Evolutionary conservation across 2,329 filamentous ascomycete genomes (phyloP).

Genomic region (Epichloe brachyelytri): DNA sequence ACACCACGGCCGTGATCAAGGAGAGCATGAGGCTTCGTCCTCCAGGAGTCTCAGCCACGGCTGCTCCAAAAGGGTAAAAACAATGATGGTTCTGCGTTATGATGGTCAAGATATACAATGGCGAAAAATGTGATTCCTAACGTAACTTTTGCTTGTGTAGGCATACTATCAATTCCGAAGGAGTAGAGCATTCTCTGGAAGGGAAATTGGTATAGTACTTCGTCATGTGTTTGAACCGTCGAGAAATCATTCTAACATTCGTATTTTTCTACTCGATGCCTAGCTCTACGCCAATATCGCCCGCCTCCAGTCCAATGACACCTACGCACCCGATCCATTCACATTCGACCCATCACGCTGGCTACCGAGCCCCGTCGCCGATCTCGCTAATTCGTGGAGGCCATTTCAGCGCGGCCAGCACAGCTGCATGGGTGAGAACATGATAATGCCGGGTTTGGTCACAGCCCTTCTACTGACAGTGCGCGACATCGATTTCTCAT

Average conservation of each 20-base stretch:
- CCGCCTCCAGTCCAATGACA: neutral
- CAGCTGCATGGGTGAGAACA: constrained; percentile 3
- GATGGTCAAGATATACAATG: neutral
- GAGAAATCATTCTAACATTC: neutral
- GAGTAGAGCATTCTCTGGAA: neutral
- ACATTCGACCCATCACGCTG: neutral
- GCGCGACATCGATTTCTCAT: neutral
- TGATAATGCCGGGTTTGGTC: constrained; percentile 1
- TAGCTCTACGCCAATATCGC: neutral
- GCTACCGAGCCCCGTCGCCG: neutral
- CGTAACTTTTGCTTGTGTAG: neutral
- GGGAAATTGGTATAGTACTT: neutral
- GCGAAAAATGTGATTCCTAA: neutral
- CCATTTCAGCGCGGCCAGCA: constrained; percentile 2
- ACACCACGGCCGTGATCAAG: constrained; percentile 2
- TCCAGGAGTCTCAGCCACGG: neutral
- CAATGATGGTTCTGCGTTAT: neutral
- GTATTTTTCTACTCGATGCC: neutral
- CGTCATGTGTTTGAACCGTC: neutral
- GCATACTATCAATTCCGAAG: neutral
- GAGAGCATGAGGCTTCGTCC: constrained; percentile 2
- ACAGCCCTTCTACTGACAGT: neutral
- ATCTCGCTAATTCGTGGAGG: neutral
- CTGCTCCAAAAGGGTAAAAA: constrained; percentile 1
- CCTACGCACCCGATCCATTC: neutral